Evolutionary conservation across 441 rosid genomes (phyloP).

Genomic region (Gossypium schwendimanii): DNA sequence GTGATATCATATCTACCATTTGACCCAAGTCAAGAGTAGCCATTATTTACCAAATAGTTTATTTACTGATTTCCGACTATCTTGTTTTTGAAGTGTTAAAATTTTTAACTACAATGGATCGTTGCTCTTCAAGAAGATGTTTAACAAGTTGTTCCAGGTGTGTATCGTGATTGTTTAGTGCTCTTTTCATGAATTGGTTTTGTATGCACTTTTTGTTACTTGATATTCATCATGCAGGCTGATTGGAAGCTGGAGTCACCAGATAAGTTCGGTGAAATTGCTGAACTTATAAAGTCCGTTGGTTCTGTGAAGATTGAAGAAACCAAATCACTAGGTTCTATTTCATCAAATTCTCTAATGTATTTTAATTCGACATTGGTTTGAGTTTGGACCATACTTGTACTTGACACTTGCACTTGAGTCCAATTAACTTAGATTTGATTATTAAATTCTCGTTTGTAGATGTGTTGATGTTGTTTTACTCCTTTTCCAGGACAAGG

Average conservation of each 20-base stretch:
- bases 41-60: background rate
- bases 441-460: background rate
- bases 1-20: background rate
- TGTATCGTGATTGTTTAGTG: conserved; percentile 5
- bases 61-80: conserved; percentile 4
- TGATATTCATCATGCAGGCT: conserved; percentile 33
- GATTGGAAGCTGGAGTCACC: conserved; percentile 88
- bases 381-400: background rate
- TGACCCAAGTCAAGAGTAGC: background rate
- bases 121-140: conserved; percentile 63
- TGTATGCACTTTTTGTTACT: background rate
- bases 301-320: conserved; percentile 59
- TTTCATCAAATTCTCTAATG: conserved; percentile 9
- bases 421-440: background rate
- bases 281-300: conserved; percentile 55
- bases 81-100: conserved; percentile 55
- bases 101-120: conserved; percentile 75
- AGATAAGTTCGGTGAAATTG: conserved; percentile 59
- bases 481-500: conserved; percentile 47
- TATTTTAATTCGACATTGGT: background rate
- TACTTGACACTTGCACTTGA: background rate
- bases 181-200: background rate
- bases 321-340: conserved; percentile 54
- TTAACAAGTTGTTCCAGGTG: conserved; percentile 88
- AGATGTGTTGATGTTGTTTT: conserved; percentile 11